A percentile compares a stretch with the other conserved stretches of the same genome.
These are phyloP conservation scores for Trichoderma sp. DNA, from an alignment of 2,329 filamentous ascomycete genomes.

Conservation along the genomic window DNA sequence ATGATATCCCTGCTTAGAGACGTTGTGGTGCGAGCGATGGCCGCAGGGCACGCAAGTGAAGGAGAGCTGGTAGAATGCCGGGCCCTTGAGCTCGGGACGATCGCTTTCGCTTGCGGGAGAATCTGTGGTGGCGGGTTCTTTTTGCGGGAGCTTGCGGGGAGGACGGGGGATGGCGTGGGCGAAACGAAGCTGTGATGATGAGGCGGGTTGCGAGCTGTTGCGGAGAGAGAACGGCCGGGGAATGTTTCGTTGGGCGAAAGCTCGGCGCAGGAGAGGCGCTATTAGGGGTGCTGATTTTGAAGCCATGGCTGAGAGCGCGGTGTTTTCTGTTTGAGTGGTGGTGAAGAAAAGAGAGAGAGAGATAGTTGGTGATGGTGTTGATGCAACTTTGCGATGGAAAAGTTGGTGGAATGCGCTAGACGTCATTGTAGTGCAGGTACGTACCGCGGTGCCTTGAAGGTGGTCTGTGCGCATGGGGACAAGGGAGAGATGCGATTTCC, in stretches of 20 bases:
- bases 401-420: not conserved
- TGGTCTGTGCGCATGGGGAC: not conserved
- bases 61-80: conserved; percentile 78
- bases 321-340: not conserved
- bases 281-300: conserved; percentile 27
- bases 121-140: conserved; percentile 21
- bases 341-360: not conserved
- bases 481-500: not conserved
- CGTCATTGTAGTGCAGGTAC: conserved; percentile 9
- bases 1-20: conserved; percentile 96
- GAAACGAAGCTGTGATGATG: conserved; percentile 23
- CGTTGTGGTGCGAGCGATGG: conserved; percentile 73
- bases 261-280: conserved; percentile 23
- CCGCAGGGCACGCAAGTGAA: conserved; percentile 92
- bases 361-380: conserved; percentile 19
- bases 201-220: conserved; percentile 20
- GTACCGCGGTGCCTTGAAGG: not conserved
- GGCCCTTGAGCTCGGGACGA: conserved; percentile 34
- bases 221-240: conserved; percentile 21
- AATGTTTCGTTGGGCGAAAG: conserved; percentile 24
- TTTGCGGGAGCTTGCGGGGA: conserved; percentile 22
- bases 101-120: conserved; percentile 30
- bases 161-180: conserved; percentile 40
- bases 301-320: conserved; percentile 28
- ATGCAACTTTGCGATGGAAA: not conserved